Evolutionary conservation across 2,329 filamentous ascomycete species (phyloP), one percentile per base, ranked within the genome.

Genomic region (Chrysoporthe puriensis): DNA sequence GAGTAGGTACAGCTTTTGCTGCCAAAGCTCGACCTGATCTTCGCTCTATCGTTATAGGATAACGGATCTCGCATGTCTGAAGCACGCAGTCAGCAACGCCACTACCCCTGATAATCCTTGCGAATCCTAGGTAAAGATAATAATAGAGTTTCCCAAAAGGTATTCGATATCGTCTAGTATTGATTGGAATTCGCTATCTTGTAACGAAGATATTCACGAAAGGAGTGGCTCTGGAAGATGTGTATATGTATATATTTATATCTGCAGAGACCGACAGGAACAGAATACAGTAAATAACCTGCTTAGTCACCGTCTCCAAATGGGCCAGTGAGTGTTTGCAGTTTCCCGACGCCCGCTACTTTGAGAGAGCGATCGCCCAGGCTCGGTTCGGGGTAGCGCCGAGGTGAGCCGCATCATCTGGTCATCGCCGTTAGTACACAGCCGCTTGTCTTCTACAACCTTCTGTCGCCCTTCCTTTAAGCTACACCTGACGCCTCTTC

Each of bases 321-420:
- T 11, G 26, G 18, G n/a, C 21, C 50, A 64, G 54, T 64, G 52
- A 46, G 36, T 56, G 48, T 43, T 40, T 63, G 61, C 61, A 63
- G 61, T 48, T 63, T 63, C 50, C 32, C 62, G 36, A 63, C 34
- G 48, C 46, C 32, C 14, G 34, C 46, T 46, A n/a, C 32, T 18
- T 18, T 11, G 57, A 18, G 16, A 18, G 7, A 36, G 59, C 59
- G 26, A 42, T 43, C n/a, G 36, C 57, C 18, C n/a, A 44, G 42
- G 11, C 43, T 56, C 57, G 42, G 57, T 42, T 65, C 40, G 50
- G 58, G 60, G 66, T 62, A 63, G 59, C 59, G 57, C 59, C 54
- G 40, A 56, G 32, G 60, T 34, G 59, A 52, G 66, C 66, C 66
- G 66, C 66, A 67, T 67, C 62, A 65, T 62, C 48, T 67, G 67